phyloP scores from a whole-genome alignment of 345 rosid genomes.

The Hibiscus mutabilis region DNA sequence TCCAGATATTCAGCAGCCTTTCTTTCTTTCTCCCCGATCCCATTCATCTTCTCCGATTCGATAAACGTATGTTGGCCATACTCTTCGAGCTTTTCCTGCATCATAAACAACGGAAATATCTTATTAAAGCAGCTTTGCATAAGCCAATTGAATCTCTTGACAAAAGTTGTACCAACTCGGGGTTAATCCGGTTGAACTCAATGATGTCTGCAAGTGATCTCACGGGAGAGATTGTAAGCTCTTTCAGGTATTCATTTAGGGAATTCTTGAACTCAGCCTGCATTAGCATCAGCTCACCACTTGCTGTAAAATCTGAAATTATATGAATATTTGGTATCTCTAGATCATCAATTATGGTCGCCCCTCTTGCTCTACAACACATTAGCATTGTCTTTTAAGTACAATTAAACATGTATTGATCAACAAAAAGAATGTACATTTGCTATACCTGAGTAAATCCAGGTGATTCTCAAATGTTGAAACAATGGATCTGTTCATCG shows the following conservation, averaged over 20 bases:
- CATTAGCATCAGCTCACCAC: conserved; percentile 13
- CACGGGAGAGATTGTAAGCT: conserved; percentile 25
- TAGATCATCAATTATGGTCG: conserved; percentile 28
- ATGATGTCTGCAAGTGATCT: conserved; percentile 29
- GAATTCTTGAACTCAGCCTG: conserved; percentile 33
- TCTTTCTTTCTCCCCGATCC: conserved; percentile 18
- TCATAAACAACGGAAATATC: neutral
- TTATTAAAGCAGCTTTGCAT: neutral
- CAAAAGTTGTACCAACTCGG: conserved; percentile 16
- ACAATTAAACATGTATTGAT: neutral
- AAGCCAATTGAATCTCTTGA: neutral
- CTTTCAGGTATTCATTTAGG: conserved; percentile 26
- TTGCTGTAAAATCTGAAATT: neutral
- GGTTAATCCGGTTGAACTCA: conserved; percentile 20
- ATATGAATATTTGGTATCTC: conserved; percentile 23
- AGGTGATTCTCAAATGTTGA: conserved; percentile 23
- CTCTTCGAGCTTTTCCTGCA: conserved; percentile 28
- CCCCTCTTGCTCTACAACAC: conserved; percentile 23
- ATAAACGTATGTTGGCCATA: conserved; percentile 25
- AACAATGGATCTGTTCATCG: neutral
- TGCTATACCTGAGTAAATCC: conserved; percentile 21
- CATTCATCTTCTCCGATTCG: conserved; percentile 21
- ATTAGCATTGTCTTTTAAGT: neutral
- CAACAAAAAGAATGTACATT: neutral
- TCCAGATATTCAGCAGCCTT: conserved; percentile 8